Evolutionary conservation across 1,284 basidiomycete species (phyloP), one percentile per base, ranked within the genome.

Genomic region (Ceratobasidium sp.): DNA sequence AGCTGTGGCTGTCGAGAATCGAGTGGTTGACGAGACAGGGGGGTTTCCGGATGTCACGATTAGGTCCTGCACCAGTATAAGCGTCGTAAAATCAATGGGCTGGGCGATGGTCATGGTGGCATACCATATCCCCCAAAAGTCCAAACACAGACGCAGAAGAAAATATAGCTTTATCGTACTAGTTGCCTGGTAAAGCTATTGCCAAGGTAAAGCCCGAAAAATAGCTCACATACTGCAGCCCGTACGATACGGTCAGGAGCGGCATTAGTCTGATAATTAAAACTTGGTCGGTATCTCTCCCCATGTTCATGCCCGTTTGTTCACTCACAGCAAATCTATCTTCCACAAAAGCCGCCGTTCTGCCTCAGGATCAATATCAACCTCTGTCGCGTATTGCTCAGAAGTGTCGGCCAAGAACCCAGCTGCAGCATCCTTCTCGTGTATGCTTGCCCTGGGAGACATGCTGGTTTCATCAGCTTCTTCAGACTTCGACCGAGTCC

Each of bases 141-240:
- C 83, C 84, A 75, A 84, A 85, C 30, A 84, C 79, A 14, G 82
- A 80, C 0, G 84, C 84, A 2, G 79, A 81, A 0, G 81, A 81
- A 16, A 85, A 78, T 9, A 84, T 82, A 2, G 83, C 83, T 76
- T 84, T 82, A 77, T 84, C 84, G 75, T 83, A 83, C 74, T 80
- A 79, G 67, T 76, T 62, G 25, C 63, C 2, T 38, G 18, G 11
- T 61, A 7, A 21, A 44, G 16, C 7, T 38, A 60, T 18, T 44
- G 8, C 16, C 16, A 28, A 23, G 9, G 7, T 23, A 42, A 40
- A 33, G 18, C 4, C n/a, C 21, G 21, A 38, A 9, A 9, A 12
- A 49, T 5, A n/a, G 73, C 74, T 54, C 56, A 76, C 77, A 75
- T 79, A 82, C 72, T 84, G 83, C 8, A 84, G 76, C 1, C 83